Evolutionary conservation across 2,329 filamentous ascomycete genomes (phyloP).

Genomic region (Penicillium sp.): DNA sequence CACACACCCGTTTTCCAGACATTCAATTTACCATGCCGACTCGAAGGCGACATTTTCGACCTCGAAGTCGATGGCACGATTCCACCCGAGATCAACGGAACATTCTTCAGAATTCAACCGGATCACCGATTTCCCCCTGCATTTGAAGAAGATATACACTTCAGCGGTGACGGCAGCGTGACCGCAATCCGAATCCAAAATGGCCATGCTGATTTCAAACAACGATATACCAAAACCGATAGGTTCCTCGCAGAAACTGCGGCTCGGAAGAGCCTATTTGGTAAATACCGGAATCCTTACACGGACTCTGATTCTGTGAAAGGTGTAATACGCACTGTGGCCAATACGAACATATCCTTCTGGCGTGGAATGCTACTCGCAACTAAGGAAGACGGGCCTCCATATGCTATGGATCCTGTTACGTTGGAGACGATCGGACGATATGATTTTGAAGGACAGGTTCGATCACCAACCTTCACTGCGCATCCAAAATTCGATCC

Average conservation of each 20-base stretch:
- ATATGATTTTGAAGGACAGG: background rate
- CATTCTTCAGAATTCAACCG: constrained; percentile 47
- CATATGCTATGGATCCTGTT: background rate
- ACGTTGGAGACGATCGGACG: background rate
- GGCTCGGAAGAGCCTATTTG: constrained; percentile 49
- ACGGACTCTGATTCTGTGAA: constrained; percentile 30
- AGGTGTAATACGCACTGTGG: background rate
- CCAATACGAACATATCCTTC: background rate
- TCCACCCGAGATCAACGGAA: constrained; percentile 47
- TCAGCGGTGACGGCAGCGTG: constrained; percentile 48
- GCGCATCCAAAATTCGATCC: background rate
- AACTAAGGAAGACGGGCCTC: background rate
- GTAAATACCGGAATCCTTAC: constrained; percentile 59
- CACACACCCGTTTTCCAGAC: background rate
- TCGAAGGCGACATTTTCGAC: background rate
- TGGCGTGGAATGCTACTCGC: background rate
- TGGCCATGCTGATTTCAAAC: constrained; percentile 46
- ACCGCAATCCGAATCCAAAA: constrained; percentile 45
- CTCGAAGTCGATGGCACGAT: background rate
- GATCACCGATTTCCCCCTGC: constrained; percentile 34
- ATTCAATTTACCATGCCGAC: background rate
- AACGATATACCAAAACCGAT: constrained; percentile 46
- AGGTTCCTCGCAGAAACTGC: constrained; percentile 42
- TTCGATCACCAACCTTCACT: background rate
- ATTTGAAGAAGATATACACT: constrained; percentile 9